phyloP scores from a whole-genome alignment of 495 filamentous ascomycete species.

The Penicillium turbatum region DNA sequence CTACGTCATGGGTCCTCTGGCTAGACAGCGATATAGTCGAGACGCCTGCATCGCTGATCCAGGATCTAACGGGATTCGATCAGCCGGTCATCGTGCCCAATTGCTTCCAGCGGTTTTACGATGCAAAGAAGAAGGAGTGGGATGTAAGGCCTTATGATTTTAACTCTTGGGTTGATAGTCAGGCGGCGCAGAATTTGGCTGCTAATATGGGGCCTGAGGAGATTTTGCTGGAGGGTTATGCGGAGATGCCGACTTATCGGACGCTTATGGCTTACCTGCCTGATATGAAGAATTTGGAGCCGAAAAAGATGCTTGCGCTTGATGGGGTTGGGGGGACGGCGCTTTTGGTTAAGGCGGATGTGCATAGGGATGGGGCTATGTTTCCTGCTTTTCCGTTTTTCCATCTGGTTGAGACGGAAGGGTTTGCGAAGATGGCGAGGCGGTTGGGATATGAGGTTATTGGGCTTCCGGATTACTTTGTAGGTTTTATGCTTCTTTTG shows the following conservation, averaged over 20 bases:
- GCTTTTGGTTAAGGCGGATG: constrained; percentile 92
- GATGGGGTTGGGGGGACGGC: constrained; percentile 96
- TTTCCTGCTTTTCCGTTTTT: constrained; percentile 96
- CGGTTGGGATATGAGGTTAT: constrained; percentile 78
- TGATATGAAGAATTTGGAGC: constrained; percentile 50
- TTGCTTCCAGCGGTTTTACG: constrained; percentile 85
- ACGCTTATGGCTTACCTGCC: constrained; percentile 86
- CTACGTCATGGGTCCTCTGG: constrained; percentile 95
- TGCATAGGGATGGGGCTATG: constrained; percentile 97
- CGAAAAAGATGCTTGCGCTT: constrained; percentile 59
- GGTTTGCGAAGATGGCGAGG: constrained; percentile 94
- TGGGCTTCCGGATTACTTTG: constrained; percentile 94
- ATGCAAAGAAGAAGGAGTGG: constrained; percentile 61
- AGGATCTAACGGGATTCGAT: constrained; percentile 85
- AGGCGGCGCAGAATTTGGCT: constrained; percentile 67
- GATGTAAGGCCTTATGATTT: constrained; percentile 88
- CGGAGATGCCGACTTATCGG: constrained; percentile 86
- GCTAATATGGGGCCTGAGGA: constrained; percentile 81
- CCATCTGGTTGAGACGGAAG: constrained; percentile 95
- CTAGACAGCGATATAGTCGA: constrained; percentile 90
- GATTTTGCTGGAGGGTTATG: constrained; percentile 89
- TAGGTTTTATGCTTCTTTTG: constrained; percentile 40
- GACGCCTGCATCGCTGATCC: constrained; percentile 78
- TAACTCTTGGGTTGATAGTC: constrained; percentile 93
- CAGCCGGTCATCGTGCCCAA: constrained; percentile 89